phyloP scores from a whole-genome alignment of 2,329 filamentous ascomycete species.

The Microdochium nivale region DNA sequence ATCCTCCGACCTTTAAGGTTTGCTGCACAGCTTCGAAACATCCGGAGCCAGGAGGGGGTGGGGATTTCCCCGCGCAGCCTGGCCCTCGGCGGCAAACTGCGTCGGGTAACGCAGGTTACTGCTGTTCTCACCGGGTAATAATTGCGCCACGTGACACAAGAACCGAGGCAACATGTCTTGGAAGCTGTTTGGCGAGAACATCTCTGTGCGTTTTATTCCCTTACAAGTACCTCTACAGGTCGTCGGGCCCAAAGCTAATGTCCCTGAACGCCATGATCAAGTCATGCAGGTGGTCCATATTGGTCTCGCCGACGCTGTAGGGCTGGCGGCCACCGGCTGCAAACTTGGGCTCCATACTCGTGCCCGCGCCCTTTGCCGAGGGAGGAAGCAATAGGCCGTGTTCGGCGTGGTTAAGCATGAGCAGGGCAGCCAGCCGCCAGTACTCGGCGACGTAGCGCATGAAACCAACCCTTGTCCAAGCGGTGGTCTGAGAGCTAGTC shows the following conservation, averaged over 20 bases:
- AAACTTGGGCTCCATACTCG: neutral
- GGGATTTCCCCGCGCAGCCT: no score
- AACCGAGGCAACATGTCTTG: no score
- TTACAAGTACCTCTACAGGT: no score
- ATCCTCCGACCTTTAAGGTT: no score
- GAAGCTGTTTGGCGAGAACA: no score
- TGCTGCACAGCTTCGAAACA: no score
- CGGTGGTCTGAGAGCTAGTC: conserved; percentile 6
- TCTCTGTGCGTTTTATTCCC: no score
- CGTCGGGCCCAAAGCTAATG: neutral
- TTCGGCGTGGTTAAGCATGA: conserved; percentile 5
- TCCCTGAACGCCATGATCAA: neutral
- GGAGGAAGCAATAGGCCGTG: neutral
- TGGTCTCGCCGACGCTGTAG: neutral
- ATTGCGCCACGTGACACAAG: no score
- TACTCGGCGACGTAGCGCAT: conserved; percentile 15
- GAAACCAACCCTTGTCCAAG: conserved; percentile 19
- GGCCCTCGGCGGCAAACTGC: no score
- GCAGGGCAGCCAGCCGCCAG: conserved; percentile 14
- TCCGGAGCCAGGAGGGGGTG: no score
- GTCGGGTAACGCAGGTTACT: no score
- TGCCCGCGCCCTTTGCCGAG: neutral
- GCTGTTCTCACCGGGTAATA: no score
- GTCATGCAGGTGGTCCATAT: conserved; percentile 1
- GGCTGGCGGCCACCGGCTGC: neutral